Evolutionary conservation across 2,329 filamentous ascomycete species (phyloP).

Genomic region (Talaromyces sp.): DNA sequence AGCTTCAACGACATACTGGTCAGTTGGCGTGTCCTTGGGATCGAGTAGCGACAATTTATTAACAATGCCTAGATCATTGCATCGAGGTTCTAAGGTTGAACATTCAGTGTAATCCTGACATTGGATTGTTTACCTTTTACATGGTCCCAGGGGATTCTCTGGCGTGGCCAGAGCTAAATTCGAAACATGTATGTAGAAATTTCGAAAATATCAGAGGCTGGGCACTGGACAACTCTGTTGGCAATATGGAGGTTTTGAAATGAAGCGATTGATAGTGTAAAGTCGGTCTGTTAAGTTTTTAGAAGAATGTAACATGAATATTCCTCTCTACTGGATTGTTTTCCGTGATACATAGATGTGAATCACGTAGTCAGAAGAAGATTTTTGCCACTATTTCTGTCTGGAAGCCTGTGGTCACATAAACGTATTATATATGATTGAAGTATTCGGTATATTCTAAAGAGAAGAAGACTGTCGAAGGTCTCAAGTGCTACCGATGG

Average conservation of each 20-base stretch:
- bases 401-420: no score
- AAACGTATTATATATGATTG: no score
- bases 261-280: no score
- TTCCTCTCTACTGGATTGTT: no score
- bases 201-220: slow-evolving; percentile 1
- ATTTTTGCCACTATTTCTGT: no score
- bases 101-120: slow-evolving; percentile 6
- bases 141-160: slow-evolving; percentile 8
- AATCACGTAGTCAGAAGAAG: no score
- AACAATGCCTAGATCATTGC: slow-evolving; percentile 1
- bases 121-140: slow-evolving; percentile 8
- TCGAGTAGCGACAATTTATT: neutral
- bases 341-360: no score
- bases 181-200: slow-evolving; percentile 6
- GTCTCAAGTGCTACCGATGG: no score
- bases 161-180: slow-evolving; percentile 8
- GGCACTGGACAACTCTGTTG: slow-evolving; percentile 6
- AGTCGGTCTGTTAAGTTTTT: no score
- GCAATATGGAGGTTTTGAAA: slow-evolving; percentile 5
- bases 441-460: no score
- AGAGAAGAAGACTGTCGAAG: no score
- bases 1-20: slow-evolving; percentile 6
- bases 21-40: neutral
- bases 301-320: no score
- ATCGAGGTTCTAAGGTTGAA: slow-evolving; percentile 1